These are phyloP conservation scores for Aphanomyces astaci DNA, from an alignment of 352 stramenopile species.

Conservation along the genomic window DNA sequence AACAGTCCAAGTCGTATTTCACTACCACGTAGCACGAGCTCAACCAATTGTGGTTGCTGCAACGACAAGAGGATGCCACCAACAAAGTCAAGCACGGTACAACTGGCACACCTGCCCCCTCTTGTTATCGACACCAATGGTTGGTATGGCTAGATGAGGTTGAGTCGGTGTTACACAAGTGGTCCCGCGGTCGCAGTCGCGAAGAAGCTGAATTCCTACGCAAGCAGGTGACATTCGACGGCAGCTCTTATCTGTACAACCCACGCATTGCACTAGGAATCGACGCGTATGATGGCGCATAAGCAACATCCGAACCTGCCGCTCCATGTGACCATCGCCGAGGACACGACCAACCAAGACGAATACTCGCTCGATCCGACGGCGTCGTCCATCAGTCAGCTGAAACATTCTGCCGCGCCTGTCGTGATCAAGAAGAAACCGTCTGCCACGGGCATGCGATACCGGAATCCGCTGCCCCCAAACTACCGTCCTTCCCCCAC, in stretches of 20 bases:
- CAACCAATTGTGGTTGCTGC: constrained; percentile 60
- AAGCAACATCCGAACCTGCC: constrained; percentile 6
- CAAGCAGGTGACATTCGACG: constrained; percentile 33
- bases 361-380: neutral
- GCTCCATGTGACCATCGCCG: neutral
- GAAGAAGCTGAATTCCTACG: constrained; percentile 57
- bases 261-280: constrained; percentile 5
- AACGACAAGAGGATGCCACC: constrained; percentile 39
- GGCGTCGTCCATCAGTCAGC: constrained; percentile 30
- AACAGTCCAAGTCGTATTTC: neutral
- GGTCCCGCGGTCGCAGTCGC: constrained; percentile 53
- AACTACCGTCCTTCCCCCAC: constrained; percentile 34
- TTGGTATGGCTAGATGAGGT: constrained; percentile 31
- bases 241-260: too few relatives aligned
- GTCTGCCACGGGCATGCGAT: constrained; percentile 51
- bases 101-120: neutral
- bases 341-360: constrained; percentile 12
- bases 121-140: neutral
- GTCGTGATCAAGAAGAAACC: constrained; percentile 24
- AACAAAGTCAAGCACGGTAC: constrained; percentile 32
- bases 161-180: constrained; percentile 39
- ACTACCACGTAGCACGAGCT: constrained; percentile 26
- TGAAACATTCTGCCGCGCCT: constrained; percentile 25
- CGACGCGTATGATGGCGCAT: constrained; percentile 21
- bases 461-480: constrained; percentile 53